Conservation (phyloP, 768 basidiomycete genomes). For the Lactarius hatsudake region DNA sequence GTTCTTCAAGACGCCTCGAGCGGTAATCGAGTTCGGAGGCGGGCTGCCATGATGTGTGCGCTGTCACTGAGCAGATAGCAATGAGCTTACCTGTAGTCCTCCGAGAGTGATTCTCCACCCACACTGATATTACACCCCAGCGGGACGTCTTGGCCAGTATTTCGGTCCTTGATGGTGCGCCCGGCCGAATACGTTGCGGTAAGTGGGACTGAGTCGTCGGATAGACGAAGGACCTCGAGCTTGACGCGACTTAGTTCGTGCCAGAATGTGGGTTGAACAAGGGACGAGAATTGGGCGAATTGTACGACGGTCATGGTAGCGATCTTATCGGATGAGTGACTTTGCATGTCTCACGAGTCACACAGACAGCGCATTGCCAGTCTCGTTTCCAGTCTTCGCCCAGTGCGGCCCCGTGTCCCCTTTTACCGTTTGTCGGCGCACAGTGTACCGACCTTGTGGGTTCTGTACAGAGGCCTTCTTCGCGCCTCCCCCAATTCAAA, state of each 20-base stretch:
- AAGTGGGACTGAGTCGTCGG: conserved; percentile 65
- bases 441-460: conserved; percentile 73
- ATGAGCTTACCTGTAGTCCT: conserved; percentile 43
- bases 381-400: conserved; percentile 7
- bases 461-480: conserved; percentile 68
- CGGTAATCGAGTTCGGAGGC: conserved; percentile 48
- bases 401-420: conserved; percentile 53
- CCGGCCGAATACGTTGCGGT: conserved; percentile 69
- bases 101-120: conserved; percentile 61
- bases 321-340: neutral
- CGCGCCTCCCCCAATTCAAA: conserved; percentile 51
- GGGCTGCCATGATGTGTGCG: conserved; percentile 35
- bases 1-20: conserved; percentile 79
- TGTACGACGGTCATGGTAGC: conserved; percentile 63
- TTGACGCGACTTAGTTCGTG: conserved; percentile 85
- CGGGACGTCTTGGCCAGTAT: conserved; percentile 69
- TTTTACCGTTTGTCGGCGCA: conserved; percentile 72
- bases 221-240: conserved; percentile 84
- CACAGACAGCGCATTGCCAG: conserved; percentile 4
- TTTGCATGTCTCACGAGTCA: no score
- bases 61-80: neutral
- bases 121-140: conserved; percentile 67
- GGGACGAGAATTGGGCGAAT: conserved; percentile 84
- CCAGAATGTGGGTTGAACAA: conserved; percentile 92
- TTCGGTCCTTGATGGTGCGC: conserved; percentile 68